These are phyloP conservation scores for Penicillium silybi DNA, from an alignment of 495 filamentous ascomycete species.

Conservation along the genomic window DNA sequence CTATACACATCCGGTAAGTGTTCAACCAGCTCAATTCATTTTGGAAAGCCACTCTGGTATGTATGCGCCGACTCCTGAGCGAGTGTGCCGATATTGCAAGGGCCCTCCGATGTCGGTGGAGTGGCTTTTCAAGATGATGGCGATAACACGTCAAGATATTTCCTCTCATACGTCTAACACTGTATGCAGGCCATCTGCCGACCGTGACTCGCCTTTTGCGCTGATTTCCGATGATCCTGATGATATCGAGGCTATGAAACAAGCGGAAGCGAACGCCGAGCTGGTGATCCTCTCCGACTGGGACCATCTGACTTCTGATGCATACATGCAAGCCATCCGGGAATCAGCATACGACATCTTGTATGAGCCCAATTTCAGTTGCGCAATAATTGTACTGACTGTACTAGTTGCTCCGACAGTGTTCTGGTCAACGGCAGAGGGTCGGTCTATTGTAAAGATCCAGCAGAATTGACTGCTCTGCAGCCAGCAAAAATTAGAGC, in stretches of 20 bases:
- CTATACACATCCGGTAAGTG: constrained; percentile 31
- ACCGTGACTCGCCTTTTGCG: constrained; percentile 26
- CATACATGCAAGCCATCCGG: constrained; percentile 32
- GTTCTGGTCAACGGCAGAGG: constrained; percentile 54
- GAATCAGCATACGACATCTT: constrained; percentile 38
- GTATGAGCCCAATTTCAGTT: constrained; percentile 6
- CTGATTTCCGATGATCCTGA: constrained; percentile 32
- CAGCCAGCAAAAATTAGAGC: constrained; percentile 1
- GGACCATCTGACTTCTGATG: constrained; percentile 45
- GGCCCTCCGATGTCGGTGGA: too few relatives aligned
- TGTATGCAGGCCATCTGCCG: neutral
- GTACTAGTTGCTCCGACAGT: constrained; percentile 38
- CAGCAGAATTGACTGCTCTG: constrained; percentile 28
- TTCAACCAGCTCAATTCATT: neutral
- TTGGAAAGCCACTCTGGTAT: too few relatives aligned
- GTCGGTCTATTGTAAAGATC: constrained; percentile 40
- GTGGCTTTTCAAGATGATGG: too few relatives aligned
- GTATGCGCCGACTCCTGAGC: too few relatives aligned
- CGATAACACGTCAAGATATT: neutral
- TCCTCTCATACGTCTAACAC: neutral
- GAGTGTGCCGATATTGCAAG: too few relatives aligned
- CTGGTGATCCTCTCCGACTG: constrained; percentile 48
- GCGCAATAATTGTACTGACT: neutral
- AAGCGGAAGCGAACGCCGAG: constrained; percentile 32
- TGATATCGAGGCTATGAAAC: constrained; percentile 34